A percentile compares a stretch with the other conserved stretches of the same genome.
Evolutionary conservation across 176 grass and related monocot species (phyloP).

Genomic region (Otatea glauca): DNA sequence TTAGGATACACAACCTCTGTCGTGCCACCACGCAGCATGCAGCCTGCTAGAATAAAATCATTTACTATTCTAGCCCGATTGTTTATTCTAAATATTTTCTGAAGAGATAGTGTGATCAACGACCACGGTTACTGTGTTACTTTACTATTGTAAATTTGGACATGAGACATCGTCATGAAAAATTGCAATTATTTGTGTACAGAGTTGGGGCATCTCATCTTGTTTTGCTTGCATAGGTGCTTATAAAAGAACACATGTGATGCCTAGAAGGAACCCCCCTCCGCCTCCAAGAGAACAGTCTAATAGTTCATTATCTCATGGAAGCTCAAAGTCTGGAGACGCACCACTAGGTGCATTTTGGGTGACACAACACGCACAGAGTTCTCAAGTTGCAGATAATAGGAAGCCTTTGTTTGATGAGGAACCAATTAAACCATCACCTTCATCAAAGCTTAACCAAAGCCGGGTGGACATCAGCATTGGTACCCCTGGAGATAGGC

Average conservation of each 20-base stretch:
- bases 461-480: slow-evolving; percentile 43
- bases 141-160: slow-evolving; percentile 5
- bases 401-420: slow-evolving; percentile 55
- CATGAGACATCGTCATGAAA: background rate
- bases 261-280: slow-evolving; percentile 74
- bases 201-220: background rate
- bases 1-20: background rate
- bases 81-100: slow-evolving; percentile 19
- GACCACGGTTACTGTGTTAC: background rate
- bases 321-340: slow-evolving; percentile 46
- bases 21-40: slow-evolving; percentile 1
- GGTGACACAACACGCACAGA: slow-evolving; percentile 62
- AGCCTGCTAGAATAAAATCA: background rate
- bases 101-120: slow-evolving; percentile 34
- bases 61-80: slow-evolving; percentile 19
- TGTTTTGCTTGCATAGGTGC: slow-evolving; percentile 49
- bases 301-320: slow-evolving; percentile 51
- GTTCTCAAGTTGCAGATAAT: slow-evolving; percentile 51
- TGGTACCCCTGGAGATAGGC: slow-evolving; percentile 45
- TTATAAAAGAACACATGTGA: slow-evolving; percentile 55
- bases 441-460: slow-evolving; percentile 54
- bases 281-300: slow-evolving; percentile 69
- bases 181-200: background rate
- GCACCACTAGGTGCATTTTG: slow-evolving; percentile 77
- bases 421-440: slow-evolving; percentile 50